These are phyloP conservation scores for Talaromyces albobiverticillius DNA, from an alignment of 2,329 filamentous ascomycete species.

Conservation along the genomic window DNA sequence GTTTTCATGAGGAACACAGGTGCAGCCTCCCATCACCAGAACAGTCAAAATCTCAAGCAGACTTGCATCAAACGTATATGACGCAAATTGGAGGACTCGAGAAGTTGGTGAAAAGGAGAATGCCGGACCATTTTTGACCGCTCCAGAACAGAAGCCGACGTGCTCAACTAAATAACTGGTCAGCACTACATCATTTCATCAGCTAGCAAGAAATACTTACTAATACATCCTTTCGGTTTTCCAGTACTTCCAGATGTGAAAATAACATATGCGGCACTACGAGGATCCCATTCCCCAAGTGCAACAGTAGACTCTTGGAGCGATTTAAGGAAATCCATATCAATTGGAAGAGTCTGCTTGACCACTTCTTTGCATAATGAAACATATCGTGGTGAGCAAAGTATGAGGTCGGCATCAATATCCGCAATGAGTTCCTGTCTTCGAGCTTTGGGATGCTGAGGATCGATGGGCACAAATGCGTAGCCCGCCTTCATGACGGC, in stretches of 20 bases:
- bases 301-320: background rate
- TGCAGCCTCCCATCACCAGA: constrained; percentile 55
- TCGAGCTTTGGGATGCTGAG: constrained; percentile 10
- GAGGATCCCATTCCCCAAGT: background rate
- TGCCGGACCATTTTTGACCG: constrained; percentile 46
- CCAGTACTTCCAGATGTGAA: constrained; percentile 58
- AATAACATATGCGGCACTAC: constrained; percentile 55
- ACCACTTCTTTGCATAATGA: constrained; percentile 4
- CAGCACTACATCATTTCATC: constrained; percentile 27
- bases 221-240: constrained; percentile 55
- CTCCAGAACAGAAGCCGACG: constrained; percentile 50
- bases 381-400: constrained; percentile 10
- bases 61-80: constrained; percentile 54
- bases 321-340: background rate
- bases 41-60: constrained; percentile 56
- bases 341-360: constrained; percentile 6
- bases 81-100: constrained; percentile 59
- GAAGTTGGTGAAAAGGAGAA: constrained; percentile 42
- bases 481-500: constrained; percentile 20
- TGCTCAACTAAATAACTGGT: constrained; percentile 48
- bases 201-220: constrained; percentile 53
- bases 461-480: constrained; percentile 16
- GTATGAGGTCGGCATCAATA: constrained; percentile 8
- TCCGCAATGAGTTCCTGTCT: constrained; percentile 8
- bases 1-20: constrained; percentile 55